Evolutionary conservation across 2,329 filamentous ascomycete genomes (phyloP).

Genomic region (Aspergillus chevalieri): DNA sequence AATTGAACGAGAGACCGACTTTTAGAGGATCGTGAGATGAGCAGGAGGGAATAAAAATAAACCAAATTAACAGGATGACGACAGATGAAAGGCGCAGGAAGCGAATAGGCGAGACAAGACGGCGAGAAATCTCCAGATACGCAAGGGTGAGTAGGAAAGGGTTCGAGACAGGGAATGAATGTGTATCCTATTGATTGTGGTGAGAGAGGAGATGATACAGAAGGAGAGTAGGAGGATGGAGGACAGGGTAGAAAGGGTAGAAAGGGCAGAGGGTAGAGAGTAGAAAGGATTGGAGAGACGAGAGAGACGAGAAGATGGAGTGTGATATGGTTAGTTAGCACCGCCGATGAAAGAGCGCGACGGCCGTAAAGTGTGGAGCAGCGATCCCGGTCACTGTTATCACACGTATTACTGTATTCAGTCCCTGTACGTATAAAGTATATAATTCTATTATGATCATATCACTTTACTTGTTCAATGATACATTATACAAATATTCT

Average conservation of each 20-base stretch:
- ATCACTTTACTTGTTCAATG: too few species aligned
- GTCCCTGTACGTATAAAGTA: too few species aligned
- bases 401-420: too few species aligned
- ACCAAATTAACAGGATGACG: neutral
- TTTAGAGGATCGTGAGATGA: slow-evolving; percentile 3
- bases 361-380: too few species aligned
- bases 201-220: slow-evolving; percentile 1
- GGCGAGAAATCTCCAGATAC: neutral
- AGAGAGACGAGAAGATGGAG: neutral
- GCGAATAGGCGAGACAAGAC: neutral
- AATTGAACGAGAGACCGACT: slow-evolving; percentile 15
- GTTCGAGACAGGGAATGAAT: neutral
- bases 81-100: neutral
- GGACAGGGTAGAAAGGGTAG: slow-evolving; percentile 3
- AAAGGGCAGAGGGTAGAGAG: neutral
- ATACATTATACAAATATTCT: too few species aligned
- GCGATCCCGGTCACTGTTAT: too few species aligned
- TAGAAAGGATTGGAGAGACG: neutral
- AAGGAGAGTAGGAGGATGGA: slow-evolving; percentile 1
- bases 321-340: too few species aligned
- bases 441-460: too few species aligned
- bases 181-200: neutral
- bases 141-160: neutral
- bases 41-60: slow-evolving; percentile 1
- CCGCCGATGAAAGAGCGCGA: too few species aligned